Conservation (phyloP, 306 rosid species). For the Pachyrhizus erosus region DNA sequence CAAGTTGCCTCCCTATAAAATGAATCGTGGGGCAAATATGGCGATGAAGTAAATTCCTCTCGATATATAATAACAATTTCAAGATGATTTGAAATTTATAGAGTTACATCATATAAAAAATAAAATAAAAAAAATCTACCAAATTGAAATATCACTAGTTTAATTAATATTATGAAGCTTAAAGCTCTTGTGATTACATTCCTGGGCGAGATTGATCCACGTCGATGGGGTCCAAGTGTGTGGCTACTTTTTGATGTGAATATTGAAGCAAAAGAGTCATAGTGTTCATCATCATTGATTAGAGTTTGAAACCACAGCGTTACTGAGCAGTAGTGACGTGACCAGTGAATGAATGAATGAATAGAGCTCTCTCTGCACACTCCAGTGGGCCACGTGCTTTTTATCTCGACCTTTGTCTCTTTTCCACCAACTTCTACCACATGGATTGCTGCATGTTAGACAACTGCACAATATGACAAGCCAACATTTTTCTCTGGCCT, state of each 20-base stretch:
- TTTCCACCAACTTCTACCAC: not conserved
- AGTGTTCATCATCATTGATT: not conserved
- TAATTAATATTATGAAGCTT: too few species aligned
- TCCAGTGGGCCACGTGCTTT: not conserved
- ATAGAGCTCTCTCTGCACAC: slow-evolving; percentile 3
- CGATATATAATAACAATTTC: too few species aligned
- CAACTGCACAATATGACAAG: not conserved
- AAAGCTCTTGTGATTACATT: too few species aligned
- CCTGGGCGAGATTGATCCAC: slow-evolving; percentile 28
- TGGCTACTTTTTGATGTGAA: not conserved
- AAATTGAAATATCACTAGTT: too few species aligned
- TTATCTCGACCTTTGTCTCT: slow-evolving; percentile 9
- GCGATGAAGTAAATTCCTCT: too few species aligned
- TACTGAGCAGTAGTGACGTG: not conserved
- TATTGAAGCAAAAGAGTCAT: too few species aligned
- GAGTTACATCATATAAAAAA: too few species aligned
- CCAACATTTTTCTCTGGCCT: not conserved
- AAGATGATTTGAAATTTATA: too few species aligned
- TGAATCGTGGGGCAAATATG: too few species aligned
- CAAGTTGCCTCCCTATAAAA: too few species aligned
- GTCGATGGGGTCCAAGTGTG: slow-evolving; percentile 2
- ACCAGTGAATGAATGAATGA: too few species aligned
- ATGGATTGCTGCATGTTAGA: slow-evolving; percentile 40
- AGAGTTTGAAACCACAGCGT: slow-evolving; percentile 11
- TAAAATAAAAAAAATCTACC: too few species aligned